Base-by-base conservation (phyloP, 352 stramenopile genomes). In the Phytopythium kandeliae region DNA sequence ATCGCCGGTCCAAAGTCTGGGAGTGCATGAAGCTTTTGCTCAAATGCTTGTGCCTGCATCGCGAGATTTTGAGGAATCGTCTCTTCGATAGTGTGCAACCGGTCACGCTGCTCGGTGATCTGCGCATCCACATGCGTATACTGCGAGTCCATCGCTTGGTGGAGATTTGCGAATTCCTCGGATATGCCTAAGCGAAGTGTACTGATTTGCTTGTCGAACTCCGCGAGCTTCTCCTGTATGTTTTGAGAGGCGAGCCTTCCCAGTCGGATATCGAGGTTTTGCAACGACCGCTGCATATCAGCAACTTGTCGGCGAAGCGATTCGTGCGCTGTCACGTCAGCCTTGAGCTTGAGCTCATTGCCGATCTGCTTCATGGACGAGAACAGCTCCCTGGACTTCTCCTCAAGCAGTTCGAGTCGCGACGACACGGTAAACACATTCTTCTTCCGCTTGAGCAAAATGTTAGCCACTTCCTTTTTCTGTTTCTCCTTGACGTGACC, bases 381-480 rank as follows among this genome's bases (percentile, higher is more conserved):
- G 30, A 74, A 89, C 43, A 86, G 52, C 51, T 89, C 77, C 24
- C 69, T 63, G 2, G 78, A 89, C 41, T 89, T 89, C 11, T 89
- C 78, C 24, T 89, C 78, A 0, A 89, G 62, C 15, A 89, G 55
- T 50, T 89, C 78, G 47, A 89, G 85, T 25, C 78, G 66, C 7
- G 76, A 78, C 10, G 78, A 89, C 6, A 89, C 75, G 1, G 78
- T 89, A 46, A 89, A 89, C 4, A 89, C 74, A 19, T 86, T 89
- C 42, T 89, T 89, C 62, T 89, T 89, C 47, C 78, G 78, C 57
- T 85, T 89, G 42, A 89, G 67, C 31, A 86, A 33, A 44, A 89
- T 89, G 37, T 85, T 89, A 6, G 74, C 67, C 13, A 86, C 63
- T 30, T 86, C 75, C 43, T 86, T 86, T 51, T 89, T 89, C 42